Evolutionary conservation across 345 rosid species (phyloP), one percentile per base, ranked within the genome.

Genomic region (Clausena lansium): DNA sequence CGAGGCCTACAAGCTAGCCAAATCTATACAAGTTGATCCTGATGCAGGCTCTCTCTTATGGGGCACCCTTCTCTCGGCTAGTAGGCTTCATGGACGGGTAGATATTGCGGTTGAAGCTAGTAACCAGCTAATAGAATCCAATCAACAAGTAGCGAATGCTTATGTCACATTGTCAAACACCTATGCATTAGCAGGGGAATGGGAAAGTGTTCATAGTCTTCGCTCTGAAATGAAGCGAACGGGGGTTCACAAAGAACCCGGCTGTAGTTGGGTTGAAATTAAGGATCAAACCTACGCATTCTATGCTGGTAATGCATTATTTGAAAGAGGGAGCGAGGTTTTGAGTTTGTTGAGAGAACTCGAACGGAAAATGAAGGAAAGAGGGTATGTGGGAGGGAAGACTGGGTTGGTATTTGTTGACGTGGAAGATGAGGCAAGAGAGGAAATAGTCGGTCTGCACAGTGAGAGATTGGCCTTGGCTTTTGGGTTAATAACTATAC

Each of bases 201-300:
- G 97, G 97, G 89, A 86, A 67, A 89, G 73, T 45, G 85, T 80
- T 69, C 83, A 83, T 32, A 77, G 77, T 77, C 83, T 94, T 67
- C 83, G 97, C n/a, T 41, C 83, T 39, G 78, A 86, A 81, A 91
- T 94, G 97, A 93, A 85, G 59, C 82, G 47, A n/a, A 71, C 68
- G 17, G 96, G 96, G 35, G 82, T 90, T 74, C 61, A 65, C 80
- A 92, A 92, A 84, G 91, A 88, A 80, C 89, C 92, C 1, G 98
- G 96, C 19, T 88, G 92, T 85, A 91, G 96, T 77, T 92, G 98
- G 97, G 73, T 94, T 22, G 95, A 94, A 84, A 82, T 84, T 33
- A 88, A 78, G 76, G 89, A 85, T 33, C 74, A 77, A 10, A 81
- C 84, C 0, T 88, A 85, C 1, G 80, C 80, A 36, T 92, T 94